Conservation (phyloP, 1,139 yeast species). For the Diutina pseudorugosa region DNA sequence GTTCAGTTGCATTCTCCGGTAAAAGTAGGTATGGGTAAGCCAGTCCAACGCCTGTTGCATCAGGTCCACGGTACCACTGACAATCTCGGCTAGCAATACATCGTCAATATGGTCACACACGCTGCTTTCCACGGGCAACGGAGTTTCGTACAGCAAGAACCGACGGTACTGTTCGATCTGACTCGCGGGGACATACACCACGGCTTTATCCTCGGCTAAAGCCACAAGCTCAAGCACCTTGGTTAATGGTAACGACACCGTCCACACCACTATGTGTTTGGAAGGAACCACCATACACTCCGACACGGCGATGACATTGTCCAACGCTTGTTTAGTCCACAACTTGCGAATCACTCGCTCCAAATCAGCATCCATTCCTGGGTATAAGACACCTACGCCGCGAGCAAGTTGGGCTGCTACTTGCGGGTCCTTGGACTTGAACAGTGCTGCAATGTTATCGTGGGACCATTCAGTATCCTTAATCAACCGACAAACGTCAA, state of each 20-base stretch:
- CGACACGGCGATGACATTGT: background rate
- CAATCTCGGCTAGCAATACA: constrained; percentile 57
- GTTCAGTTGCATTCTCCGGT: constrained; percentile 65
- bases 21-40: constrained; percentile 77
- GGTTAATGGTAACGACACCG: background rate
- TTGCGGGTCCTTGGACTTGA: background rate
- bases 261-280: background rate
- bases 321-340: background rate
- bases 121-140: constrained; percentile 71
- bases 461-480: background rate
- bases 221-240: background rate
- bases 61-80: constrained; percentile 47
- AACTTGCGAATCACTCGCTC: background rate
- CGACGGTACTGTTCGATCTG: constrained; percentile 55
- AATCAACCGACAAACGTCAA: background rate
- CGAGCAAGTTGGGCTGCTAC: background rate
- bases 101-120: constrained; percentile 50
- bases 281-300: background rate
- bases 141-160: constrained; percentile 51
- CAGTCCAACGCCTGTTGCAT: constrained; percentile 88
- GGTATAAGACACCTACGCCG: background rate
- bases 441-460: background rate
- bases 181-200: constrained; percentile 18
- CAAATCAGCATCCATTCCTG: background rate
- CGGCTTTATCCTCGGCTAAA: background rate